Evolutionary conservation across 495 filamentous ascomycete genomes (phyloP).

Genomic region (Penicillium pancosmium): DNA sequence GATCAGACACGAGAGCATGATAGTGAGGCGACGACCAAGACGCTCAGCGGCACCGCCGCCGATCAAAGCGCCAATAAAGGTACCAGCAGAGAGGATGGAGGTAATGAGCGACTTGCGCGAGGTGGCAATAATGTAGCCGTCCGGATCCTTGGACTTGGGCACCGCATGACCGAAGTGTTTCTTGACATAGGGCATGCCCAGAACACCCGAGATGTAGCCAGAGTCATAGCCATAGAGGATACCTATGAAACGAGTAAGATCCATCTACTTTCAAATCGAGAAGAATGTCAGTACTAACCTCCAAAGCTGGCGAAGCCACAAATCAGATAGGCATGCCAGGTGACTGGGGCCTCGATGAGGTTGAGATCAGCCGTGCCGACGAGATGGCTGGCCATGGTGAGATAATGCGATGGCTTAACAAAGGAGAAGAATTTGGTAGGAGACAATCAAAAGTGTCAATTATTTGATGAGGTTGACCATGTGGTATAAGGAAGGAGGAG

Average conservation of each 20-base stretch:
- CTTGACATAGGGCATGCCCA: conserved; percentile 56
- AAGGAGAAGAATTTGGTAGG: no score
- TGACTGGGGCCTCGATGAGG: conserved; percentile 62
- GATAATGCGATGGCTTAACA: background rate
- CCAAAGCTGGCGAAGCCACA: conserved; percentile 61
- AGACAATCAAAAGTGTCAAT: background rate
- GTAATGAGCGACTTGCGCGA: conserved; percentile 59
- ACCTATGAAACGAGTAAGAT: conserved; percentile 7
- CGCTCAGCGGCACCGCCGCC: conserved; percentile 66
- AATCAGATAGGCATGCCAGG: conserved; percentile 60
- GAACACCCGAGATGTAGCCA: conserved; percentile 58
- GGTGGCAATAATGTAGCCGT: conserved; percentile 20
- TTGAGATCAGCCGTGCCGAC: conserved; percentile 22
- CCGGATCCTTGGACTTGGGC: conserved; percentile 16
- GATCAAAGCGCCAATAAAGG: conserved; percentile 72
- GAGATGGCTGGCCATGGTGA: conserved; percentile 17
- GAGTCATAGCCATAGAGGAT: conserved; percentile 58
- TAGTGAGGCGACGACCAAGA: conserved; percentile 66
- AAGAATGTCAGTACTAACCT: conserved; percentile 28
- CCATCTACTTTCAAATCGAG: background rate
- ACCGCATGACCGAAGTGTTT: conserved; percentile 39
- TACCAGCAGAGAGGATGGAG: conserved; percentile 73
- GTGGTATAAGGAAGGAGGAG: background rate
- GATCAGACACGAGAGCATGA: conserved; percentile 64
- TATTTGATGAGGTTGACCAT: background rate